Evolutionary conservation across 805 yeast species (phyloP).

Genomic region (Komagataella mondaviorum): DNA sequence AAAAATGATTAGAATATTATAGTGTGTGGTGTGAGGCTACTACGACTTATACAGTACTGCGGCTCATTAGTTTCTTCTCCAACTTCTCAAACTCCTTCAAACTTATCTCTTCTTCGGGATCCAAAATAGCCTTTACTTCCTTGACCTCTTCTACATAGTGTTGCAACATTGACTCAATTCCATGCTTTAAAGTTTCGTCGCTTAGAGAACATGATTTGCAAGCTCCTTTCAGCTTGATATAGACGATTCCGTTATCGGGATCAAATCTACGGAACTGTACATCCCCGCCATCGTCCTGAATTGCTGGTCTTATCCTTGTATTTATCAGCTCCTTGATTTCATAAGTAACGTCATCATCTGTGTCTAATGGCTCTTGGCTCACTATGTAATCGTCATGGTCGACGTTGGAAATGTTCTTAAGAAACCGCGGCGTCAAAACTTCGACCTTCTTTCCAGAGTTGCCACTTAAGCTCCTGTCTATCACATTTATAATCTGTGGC

Average conservation of each 20-base stretch:
- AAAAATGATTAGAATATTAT: not conserved
- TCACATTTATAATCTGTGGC: constrained; percentile 11
- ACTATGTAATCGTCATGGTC: not conserved
- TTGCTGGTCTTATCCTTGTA: constrained; percentile 60
- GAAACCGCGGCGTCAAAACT: constrained; percentile 10
- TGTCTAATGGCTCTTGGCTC: constrained; percentile 26
- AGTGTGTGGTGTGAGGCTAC: not conserved
- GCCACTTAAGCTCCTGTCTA: constrained; percentile 7
- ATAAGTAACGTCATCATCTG: constrained; percentile 51
- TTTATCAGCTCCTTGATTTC: constrained; percentile 60
- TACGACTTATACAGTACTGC: not conserved
- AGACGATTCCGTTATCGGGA: constrained; percentile 40
- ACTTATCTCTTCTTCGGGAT: constrained; percentile 41
- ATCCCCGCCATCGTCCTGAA: constrained; percentile 70
- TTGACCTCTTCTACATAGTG: constrained; percentile 58
- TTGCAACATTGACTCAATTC: constrained; percentile 60
- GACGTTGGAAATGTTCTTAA: constrained; percentile 8
- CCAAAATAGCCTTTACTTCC: constrained; percentile 29
- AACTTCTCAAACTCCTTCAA: constrained; percentile 74
- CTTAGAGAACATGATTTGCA: constrained; percentile 62
- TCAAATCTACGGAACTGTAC: constrained; percentile 53
- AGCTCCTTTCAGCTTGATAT: constrained; percentile 50
- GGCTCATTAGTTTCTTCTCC: constrained; percentile 38
- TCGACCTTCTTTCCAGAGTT: constrained; percentile 10
- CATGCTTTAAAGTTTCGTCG: constrained; percentile 51